Conservation (phyloP, 441 rosid species). For the Mallotus japonicus region DNA sequence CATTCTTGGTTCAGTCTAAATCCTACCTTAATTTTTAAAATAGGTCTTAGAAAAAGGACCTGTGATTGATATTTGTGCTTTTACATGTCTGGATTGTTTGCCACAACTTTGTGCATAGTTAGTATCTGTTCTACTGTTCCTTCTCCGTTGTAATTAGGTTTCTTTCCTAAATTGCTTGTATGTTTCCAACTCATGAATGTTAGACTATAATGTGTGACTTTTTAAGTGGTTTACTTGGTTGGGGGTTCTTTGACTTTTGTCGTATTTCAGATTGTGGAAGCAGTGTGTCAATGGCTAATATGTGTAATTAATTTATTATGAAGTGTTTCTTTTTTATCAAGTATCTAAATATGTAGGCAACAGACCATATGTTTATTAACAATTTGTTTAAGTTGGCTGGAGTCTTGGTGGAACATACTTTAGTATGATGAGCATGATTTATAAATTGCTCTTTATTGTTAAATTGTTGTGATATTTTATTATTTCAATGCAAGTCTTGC, state of each 20-base stretch:
- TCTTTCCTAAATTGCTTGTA: not conserved
- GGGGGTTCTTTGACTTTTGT: not conserved
- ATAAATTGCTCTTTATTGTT: not conserved
- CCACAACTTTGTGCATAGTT: not conserved
- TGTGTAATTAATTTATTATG: not conserved
- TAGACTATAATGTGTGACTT: not conserved
- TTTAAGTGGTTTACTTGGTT: not conserved
- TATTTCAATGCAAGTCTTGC: not conserved
- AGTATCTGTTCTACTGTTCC: not conserved
- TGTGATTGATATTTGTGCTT: not conserved
- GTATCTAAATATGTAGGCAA: not conserved
- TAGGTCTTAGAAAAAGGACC: not conserved
- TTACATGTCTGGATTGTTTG: no score
- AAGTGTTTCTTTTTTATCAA: not conserved
- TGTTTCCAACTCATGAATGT: not conserved
- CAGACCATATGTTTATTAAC: not conserved
- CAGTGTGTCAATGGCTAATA: not conserved
- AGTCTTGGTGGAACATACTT: not conserved
- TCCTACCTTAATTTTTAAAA: no score
- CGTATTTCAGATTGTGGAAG: not conserved
- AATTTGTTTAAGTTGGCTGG: not conserved
- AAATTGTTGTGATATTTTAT: no score
- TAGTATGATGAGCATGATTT: not conserved
- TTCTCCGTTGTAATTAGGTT: not conserved
- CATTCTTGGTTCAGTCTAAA: not conserved